Conservation (phyloP, 1,139 yeast species). For the Hanseniaspora gamundiae region DNA sequence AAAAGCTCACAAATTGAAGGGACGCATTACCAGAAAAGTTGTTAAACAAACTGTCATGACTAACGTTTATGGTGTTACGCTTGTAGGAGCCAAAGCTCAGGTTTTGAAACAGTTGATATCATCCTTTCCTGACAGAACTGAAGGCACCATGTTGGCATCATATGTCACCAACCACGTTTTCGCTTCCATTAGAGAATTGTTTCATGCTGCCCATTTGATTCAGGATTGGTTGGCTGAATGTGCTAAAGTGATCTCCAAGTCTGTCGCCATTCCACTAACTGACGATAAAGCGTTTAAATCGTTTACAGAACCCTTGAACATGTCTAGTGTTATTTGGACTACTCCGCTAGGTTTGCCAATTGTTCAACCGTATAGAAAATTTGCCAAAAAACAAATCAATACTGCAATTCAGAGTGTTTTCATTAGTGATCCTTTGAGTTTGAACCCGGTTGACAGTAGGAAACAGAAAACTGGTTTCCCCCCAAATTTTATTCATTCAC, state of each 20-base stretch:
- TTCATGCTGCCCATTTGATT: constrained; percentile 85
- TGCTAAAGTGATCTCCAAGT: constrained; percentile 69
- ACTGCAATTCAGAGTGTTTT: constrained; percentile 79
- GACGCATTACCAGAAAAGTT: constrained; percentile 68
- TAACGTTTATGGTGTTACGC: constrained; percentile 94
- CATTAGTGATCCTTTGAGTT: constrained; percentile 72
- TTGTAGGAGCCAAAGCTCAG: constrained; percentile 85
- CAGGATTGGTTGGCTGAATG: constrained; percentile 94
- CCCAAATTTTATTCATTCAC: constrained; percentile 88
- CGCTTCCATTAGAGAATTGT: constrained; percentile 71
- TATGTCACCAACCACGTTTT: constrained; percentile 74
- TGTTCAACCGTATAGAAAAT: constrained; percentile 86
- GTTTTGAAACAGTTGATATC: constrained; percentile 52
- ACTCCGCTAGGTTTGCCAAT: constrained; percentile 89
- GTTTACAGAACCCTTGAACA: constrained; percentile 42
- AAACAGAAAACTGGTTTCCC: constrained; percentile 92
- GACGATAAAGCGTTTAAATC: constrained; percentile 26
- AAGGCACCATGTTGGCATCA: constrained; percentile 33
- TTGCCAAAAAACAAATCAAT: constrained; percentile 47
- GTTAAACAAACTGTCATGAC: constrained; percentile 98
- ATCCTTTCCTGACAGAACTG: constrained; percentile 30
- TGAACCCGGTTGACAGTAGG: constrained; percentile 73
- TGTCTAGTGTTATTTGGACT: constrained; percentile 94
- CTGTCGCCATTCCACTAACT: constrained; percentile 51
- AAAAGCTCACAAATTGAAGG: constrained; percentile 30